A percentile compares a stretch with the other conserved stretches of the same genome.
phyloP scores from a whole-genome alignment of 2,329 filamentous ascomycete species.

The Neurospora sp. region DNA sequence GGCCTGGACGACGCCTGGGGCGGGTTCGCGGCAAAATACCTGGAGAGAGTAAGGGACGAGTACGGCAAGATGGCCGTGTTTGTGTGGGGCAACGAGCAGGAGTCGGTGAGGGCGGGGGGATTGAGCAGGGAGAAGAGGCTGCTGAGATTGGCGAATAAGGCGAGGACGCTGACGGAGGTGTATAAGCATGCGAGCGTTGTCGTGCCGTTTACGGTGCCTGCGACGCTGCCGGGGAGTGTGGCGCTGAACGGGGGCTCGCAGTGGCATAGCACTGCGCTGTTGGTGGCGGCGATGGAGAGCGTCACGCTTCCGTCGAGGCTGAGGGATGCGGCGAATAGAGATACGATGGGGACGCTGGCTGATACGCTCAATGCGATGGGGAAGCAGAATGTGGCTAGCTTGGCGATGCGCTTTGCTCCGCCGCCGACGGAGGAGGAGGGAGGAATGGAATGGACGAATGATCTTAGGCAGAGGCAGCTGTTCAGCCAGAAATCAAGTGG shows the following conservation, averaged over 20 bases:
- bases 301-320: conserved; percentile 68
- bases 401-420: conserved; percentile 53
- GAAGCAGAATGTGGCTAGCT: conserved; percentile 67
- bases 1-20: conserved; percentile 72
- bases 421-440: conserved; percentile 19
- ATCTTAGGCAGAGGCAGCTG: conserved; percentile 10
- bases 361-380: conserved; percentile 63
- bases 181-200: conserved; percentile 65
- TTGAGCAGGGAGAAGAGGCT: conserved; percentile 49
- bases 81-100: conserved; percentile 70
- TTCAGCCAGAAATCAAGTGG: conserved; percentile 19
- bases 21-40: conserved; percentile 62
- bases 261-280: conserved; percentile 74
- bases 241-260: conserved; percentile 50
- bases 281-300: conserved; percentile 68
- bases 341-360: conserved; percentile 51
- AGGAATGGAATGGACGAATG: conserved; percentile 10
- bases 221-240: conserved; percentile 32
- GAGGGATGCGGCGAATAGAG: conserved; percentile 33
- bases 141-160: conserved; percentile 61
- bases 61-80: conserved; percentile 80
- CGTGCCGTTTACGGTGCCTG: conserved; percentile 61
- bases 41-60: conserved; percentile 76
- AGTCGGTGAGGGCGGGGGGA: conserved; percentile 27
- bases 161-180: conserved; percentile 59